Evolutionary conservation across 345 rosid species (phyloP), one percentile per base, ranked within the genome.

Genomic region (Raphanus raphanistrum): DNA sequence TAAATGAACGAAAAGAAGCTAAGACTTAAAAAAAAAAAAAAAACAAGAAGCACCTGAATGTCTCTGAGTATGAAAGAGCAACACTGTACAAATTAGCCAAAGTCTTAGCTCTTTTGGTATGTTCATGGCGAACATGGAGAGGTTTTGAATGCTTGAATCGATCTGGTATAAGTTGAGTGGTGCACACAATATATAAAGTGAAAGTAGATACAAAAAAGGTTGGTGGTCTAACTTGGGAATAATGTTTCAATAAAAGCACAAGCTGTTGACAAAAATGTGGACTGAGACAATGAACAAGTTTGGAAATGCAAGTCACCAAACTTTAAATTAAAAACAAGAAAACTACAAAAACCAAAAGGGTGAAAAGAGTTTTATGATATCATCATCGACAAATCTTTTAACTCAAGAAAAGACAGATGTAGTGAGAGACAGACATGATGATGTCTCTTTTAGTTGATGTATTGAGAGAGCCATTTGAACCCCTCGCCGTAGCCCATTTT

Each of bases 401-500:
- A 45, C 77, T 72, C 41, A 54, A 59, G 11, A 48, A 36, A 48
- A 70, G 59, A 54, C 60, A 76, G 76, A 41, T 41, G 71, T 38
- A 76, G 52, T 35, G 32, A 60, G 43, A 60, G 3, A 35, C 10
- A 33, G 27, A 16, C 5, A 15, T 2, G 26, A 64, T 35, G 8
- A 25, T 45, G 65, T 68, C 1, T 65, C 76, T 41, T 45, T 76
- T 83, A 88, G 82, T 90, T 86, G 74, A 90, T 90, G 78, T 89
- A 87, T 60, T 89, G 93, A 75, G 93, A 89, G 9, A 89, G 75
- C 93, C 93, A 89, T 82, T 86, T 89, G 82, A 89, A 89, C 26
- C 93, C 93, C 12, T 89, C 93, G 41, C 93, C 93, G 2, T 89
- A 89, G 10, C 93, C 91, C 93, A 87, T 87, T 80, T 89, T 89